Evolutionary conservation across 140 eudicot genomes (phyloP).

Genomic region (Ambrosia hybrid): DNA sequence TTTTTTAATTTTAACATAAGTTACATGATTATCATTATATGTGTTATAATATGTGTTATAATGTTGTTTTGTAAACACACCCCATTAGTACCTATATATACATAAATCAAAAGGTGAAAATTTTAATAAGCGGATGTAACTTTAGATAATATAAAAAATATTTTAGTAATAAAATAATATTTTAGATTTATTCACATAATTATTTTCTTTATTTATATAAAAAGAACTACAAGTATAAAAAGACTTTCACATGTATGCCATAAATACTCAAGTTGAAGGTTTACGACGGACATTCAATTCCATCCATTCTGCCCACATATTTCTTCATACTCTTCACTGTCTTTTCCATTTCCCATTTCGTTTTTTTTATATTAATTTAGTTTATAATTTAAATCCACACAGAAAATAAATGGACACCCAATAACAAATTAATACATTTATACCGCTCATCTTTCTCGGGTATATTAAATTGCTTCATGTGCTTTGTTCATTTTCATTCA

Average conservation of each 20-base stretch:
- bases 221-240: constrained; percentile 33
- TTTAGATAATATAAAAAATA: not conserved
- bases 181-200: not conserved
- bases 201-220: constrained; percentile 15
- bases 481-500: constrained; percentile 24
- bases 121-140: not conserved
- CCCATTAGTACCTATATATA: too few relatives aligned
- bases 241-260: constrained; percentile 65
- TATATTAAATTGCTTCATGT: constrained; percentile 37
- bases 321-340: constrained; percentile 30
- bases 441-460: constrained; percentile 32
- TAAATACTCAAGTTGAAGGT: constrained; percentile 52
- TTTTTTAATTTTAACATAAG: too few relatives aligned
- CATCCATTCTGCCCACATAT: constrained; percentile 42
- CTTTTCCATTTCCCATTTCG: constrained; percentile 17
- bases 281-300: constrained; percentile 43
- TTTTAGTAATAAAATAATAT: not conserved
- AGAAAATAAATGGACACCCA: constrained; percentile 14
- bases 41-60: too few relatives aligned
- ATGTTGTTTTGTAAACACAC: too few relatives aligned
- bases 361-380: not conserved
- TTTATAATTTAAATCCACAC: constrained; percentile 12
- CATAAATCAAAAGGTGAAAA: too few relatives aligned
- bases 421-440: constrained; percentile 4
- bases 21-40: too few relatives aligned